A percentile compares a stretch with the other conserved stretches of the same genome.
These are phyloP conservation scores for Cucurbita maxima DNA, from an alignment of 306 rosid species.

Conservation along the genomic window DNA sequence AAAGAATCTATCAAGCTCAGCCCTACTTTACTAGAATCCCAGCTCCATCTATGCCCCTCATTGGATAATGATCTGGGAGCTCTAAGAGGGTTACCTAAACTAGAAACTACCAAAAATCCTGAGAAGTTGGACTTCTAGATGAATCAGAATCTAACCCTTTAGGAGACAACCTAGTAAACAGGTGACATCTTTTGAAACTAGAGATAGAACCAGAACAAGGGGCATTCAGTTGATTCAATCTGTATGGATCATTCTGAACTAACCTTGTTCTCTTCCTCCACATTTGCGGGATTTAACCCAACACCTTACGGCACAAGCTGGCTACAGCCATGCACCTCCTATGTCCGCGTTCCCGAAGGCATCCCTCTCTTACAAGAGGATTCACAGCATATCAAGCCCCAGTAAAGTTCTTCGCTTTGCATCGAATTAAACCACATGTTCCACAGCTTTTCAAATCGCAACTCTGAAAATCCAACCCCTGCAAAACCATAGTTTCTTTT, in stretches of 20 bases:
- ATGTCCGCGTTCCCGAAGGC: no score
- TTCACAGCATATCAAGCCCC: no score
- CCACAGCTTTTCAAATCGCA: slow-evolving; percentile 13
- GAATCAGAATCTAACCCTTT: slow-evolving; percentile 56
- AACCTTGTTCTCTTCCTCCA: slow-evolving; percentile 76
- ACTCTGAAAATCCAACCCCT: neutral
- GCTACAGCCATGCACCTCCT: no score
- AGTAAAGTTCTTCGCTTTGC: no score
- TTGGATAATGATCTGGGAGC: slow-evolving; percentile 26
- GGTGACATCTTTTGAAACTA: slow-evolving; percentile 40
- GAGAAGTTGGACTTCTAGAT: slow-evolving; percentile 73
- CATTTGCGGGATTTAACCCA: slow-evolving; percentile 14
- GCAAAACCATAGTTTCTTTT: neutral
- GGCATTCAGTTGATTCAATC: slow-evolving; percentile 28
- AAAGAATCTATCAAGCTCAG: slow-evolving; percentile 54
- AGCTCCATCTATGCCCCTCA: slow-evolving; percentile 41
- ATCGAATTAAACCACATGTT: no score
- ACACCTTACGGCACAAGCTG: no score
- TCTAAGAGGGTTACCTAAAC: slow-evolving; percentile 35
- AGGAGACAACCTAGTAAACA: slow-evolving; percentile 49
- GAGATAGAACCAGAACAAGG: slow-evolving; percentile 35
- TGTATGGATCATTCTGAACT: slow-evolving; percentile 52
- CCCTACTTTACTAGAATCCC: slow-evolving; percentile 69
- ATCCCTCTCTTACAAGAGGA: no score
- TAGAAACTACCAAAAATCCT: slow-evolving; percentile 49